Base-by-base conservation (phyloP, 2,329 filamentous ascomycete genomes). In the Dichotomopilus funicola region DNA sequence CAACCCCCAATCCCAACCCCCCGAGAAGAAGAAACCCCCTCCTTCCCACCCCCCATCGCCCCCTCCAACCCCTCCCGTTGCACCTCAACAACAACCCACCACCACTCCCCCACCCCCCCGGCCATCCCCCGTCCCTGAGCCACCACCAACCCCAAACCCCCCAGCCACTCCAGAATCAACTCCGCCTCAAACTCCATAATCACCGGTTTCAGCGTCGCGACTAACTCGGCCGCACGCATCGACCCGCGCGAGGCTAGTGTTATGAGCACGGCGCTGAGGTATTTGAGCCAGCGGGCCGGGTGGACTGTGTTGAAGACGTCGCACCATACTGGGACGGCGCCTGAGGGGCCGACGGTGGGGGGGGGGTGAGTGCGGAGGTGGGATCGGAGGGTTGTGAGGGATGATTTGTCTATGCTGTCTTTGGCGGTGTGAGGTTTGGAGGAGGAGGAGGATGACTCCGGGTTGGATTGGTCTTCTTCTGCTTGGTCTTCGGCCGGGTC, bases 301-400 rank as follows among this genome's bases (percentile, higher is more conserved):
- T 88, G 78, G 0, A 80, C 63, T 5, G 78, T 72, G 6, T 81
- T 83, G 58, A 86, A 81, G 57, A 91, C 83, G 66, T 87, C 85
- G 51, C 82, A 79, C 88, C 88, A 91, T 51, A 89, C 78, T 0
- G 88, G 88, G 4, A 89, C 72, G 43, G 81, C 78, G 9, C 75
- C 74, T 4, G 63, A 64, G 2, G 72, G 69, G 1, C 76, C 74
- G 11, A 66, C 57, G 0, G 64, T 65, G 0, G 79, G 79, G 1
- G 81, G 71, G 1, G 59, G 52, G 6, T 61, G 62, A 6, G 73
- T 68, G 12, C 67, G 65, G 3, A 70, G 56, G 13, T 58, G 60
- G 10, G 49, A 27, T 12, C 59, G 54, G n/a, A 67, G 53, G 11
- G 54, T 59, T 2, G 79, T 63, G 2, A 78, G 66, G 5, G 46